Evolutionary conservation across 2,329 filamentous ascomycete species (phyloP).

Genomic region (Talaromyces piceae): DNA sequence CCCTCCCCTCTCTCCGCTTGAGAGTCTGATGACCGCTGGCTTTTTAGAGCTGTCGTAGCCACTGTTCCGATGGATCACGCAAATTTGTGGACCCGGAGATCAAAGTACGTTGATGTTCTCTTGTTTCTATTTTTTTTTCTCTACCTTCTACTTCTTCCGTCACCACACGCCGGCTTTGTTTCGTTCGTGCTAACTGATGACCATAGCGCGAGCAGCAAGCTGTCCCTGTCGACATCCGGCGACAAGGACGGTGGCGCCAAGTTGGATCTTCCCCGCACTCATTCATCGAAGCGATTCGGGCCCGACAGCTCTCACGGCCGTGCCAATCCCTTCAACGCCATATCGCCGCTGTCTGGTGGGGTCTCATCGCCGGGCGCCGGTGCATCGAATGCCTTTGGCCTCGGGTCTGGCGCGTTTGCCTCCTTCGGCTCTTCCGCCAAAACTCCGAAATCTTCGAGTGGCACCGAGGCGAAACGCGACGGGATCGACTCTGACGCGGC

Average conservation of each 20-base stretch:
- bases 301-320: slow-evolving; percentile 64
- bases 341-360: slow-evolving; percentile 61
- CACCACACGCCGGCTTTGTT: not conserved
- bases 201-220: slow-evolving; percentile 66
- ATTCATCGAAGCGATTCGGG: slow-evolving; percentile 67
- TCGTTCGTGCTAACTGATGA: slow-evolving; percentile 12
- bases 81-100: slow-evolving; percentile 44
- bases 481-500: slow-evolving; percentile 37
- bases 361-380: slow-evolving; percentile 67
- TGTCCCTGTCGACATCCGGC: slow-evolving; percentile 73
- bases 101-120: slow-evolving; percentile 38
- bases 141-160: slow-evolving; percentile 5
- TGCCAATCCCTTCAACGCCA: slow-evolving; percentile 69
- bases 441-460: slow-evolving; percentile 77
- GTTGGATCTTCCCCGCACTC: slow-evolving; percentile 54
- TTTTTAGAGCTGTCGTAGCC: slow-evolving; percentile 28
- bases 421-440: slow-evolving; percentile 80
- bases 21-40: slow-evolving; percentile 29
- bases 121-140: not conserved
- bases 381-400: slow-evolving; percentile 81
- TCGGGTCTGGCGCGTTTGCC: slow-evolving; percentile 92
- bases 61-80: slow-evolving; percentile 42
- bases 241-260: slow-evolving; percentile 48
- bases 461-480: slow-evolving; percentile 65
- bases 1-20: not conserved